Evolutionary conservation across 768 basidiomycete genomes (phyloP).

Genomic region (Favolaschia claudopus): DNA sequence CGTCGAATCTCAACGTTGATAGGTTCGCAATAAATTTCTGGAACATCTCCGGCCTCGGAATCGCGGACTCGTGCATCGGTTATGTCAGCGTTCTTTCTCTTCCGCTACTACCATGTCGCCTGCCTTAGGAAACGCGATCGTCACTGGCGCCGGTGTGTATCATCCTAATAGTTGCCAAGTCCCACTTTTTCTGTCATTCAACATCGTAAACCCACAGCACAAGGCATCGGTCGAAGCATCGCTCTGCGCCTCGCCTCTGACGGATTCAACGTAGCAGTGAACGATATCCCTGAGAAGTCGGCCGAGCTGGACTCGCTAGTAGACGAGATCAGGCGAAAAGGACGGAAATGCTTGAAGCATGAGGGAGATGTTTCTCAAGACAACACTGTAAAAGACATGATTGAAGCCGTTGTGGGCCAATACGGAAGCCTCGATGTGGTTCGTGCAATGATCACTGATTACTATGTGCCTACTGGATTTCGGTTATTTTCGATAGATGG

Average conservation of each 20-base stretch:
- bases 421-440: constrained; percentile 42
- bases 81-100: too few relatives aligned
- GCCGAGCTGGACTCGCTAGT: constrained; percentile 24
- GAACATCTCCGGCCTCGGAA: too few relatives aligned
- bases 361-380: constrained; percentile 30
- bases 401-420: constrained; percentile 25
- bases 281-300: constrained; percentile 38
- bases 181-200: background rate
- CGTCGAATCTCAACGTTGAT: too few relatives aligned
- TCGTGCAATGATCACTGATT: constrained; percentile 7
- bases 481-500: constrained; percentile 30
- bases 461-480: background rate
- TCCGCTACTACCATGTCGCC: constrained; percentile 3
- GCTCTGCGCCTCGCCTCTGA: constrained; percentile 44
- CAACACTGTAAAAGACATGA: constrained; percentile 31
- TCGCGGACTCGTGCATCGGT: too few relatives aligned
- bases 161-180: too few relatives aligned
- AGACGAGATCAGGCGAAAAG: constrained; percentile 15
- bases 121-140: constrained; percentile 39
- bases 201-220: background rate
- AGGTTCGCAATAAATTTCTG: too few relatives aligned
- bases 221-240: constrained; percentile 41
- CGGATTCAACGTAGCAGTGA: constrained; percentile 44
- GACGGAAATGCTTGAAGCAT: background rate
- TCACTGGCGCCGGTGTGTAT: constrained; percentile 38